Evolutionary conservation across 192 early-diverging fungal species (phyloP).

Genomic region (Cladochytrium replicatum): DNA sequence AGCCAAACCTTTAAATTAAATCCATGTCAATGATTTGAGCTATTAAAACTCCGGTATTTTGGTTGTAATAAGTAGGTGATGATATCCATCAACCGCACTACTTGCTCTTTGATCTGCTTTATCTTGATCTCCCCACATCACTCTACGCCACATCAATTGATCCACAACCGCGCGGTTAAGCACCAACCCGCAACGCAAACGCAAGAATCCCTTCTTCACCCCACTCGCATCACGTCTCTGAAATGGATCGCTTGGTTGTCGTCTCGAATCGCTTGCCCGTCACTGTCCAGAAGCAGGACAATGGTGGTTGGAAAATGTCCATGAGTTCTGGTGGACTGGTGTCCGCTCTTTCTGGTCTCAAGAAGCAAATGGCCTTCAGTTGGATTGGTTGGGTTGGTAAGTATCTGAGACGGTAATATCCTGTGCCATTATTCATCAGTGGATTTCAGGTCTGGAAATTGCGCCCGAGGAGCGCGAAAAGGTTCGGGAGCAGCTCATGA

Average conservation of each 20-base stretch:
- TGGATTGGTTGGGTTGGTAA: conserved; percentile 99
- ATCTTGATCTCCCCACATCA: no score
- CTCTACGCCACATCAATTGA: no score
- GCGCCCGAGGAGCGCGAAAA: conserved; percentile 62
- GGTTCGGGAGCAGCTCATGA: conserved; percentile 60
- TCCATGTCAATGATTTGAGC: no score
- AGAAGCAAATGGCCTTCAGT: conserved; percentile 89
- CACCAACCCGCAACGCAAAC: no score
- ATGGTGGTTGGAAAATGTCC: conserved; percentile 55
- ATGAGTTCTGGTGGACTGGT: conserved; percentile 95
- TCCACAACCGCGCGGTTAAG: no score
- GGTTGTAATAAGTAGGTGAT: no score
- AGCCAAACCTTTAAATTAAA: no score
- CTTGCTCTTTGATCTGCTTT: no score
- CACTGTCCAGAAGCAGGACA: conserved; percentile 59
- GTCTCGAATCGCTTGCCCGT: conserved; percentile 96
- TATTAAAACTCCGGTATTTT: no score
- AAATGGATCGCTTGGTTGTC: conserved; percentile 55
- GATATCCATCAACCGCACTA: no score
- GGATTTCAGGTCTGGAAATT: conserved; percentile 61
- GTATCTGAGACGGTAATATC: neutral
- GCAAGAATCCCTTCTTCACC: no score
- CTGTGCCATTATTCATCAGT: neutral
- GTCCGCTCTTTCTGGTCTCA: conserved; percentile 84
- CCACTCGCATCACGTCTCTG: no score